A percentile compares a stretch with the other conserved stretches of the same genome.
Conservation (phyloP, 78 protist genomes). For the Planoprotostelium fungivorum region DNA sequence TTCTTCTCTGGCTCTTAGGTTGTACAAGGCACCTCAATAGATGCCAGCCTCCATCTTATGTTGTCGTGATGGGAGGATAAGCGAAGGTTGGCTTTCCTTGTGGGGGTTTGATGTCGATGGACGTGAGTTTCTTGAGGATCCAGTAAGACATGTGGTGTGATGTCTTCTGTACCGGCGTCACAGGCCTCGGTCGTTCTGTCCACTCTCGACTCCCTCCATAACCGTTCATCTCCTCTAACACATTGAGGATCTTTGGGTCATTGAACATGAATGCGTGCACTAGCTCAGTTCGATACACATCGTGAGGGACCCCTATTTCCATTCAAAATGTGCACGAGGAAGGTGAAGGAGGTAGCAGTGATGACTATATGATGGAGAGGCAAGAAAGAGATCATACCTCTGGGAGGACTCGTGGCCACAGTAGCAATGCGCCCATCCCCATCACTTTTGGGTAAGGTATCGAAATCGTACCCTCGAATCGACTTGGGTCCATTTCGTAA, state of each 20-base stretch:
- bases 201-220: not conserved
- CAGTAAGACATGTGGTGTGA: not conserved
- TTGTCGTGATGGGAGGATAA: no score
- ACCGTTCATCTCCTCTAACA: not conserved
- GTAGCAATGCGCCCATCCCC: not conserved
- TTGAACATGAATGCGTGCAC: not conserved
- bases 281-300: not conserved
- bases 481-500: not conserved
- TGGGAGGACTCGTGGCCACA: not conserved
- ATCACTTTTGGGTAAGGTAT: not conserved
- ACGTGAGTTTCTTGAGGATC: not conserved
- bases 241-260: not conserved
- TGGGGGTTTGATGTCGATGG: not conserved
- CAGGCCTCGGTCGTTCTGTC: not conserved
- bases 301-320: not conserved
- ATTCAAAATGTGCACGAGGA: not conserved
- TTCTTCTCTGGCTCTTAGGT: constrained; percentile 39
- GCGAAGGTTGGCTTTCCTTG: not conserved
- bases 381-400: not conserved
- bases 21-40: constrained; percentile 4
- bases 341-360: no score
- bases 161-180: not conserved
- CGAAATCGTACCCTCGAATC: not conserved
- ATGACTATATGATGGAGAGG: no score
- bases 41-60: no score